phyloP scores from a whole-genome alignment of 768 basidiomycete species.

The Trametes villosa region DNA sequence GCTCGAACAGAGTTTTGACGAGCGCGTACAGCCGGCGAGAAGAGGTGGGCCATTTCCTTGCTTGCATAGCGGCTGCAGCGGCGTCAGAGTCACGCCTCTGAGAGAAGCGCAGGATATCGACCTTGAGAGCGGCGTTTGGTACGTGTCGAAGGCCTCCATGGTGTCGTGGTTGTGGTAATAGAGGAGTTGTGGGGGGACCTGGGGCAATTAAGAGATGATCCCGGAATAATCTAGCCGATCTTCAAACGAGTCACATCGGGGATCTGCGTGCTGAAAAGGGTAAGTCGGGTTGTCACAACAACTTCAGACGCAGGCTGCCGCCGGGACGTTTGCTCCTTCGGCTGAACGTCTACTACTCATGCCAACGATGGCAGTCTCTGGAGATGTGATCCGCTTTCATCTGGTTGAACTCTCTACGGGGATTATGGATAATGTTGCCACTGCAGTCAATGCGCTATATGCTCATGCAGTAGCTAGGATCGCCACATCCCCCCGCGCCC shows the following conservation, averaged over 20 bases:
- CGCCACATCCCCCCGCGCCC: too few relatives aligned
- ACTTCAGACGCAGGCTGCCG: too few relatives aligned
- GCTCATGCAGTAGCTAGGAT: too few relatives aligned
- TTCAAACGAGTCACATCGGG: slow-evolving; percentile 1
- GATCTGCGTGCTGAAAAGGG: background rate
- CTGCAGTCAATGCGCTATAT: too few relatives aligned
- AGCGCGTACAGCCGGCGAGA: slow-evolving; percentile 82
- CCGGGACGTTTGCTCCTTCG: too few relatives aligned
- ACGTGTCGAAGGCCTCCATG: slow-evolving; percentile 72
- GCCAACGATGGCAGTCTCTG: too few relatives aligned
- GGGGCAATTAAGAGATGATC: too few relatives aligned
- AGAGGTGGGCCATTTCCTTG: slow-evolving; percentile 97
- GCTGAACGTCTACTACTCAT: too few relatives aligned
- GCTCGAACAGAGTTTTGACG: background rate
- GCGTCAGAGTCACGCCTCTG: slow-evolving; percentile 6
- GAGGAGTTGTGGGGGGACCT: background rate
- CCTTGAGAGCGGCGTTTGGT: slow-evolving; percentile 85
- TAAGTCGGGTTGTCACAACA: background rate
- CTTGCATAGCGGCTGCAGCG: slow-evolving; percentile 90
- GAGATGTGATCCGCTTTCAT: too few relatives aligned
- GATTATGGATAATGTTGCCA: too few relatives aligned
- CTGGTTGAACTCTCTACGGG: too few relatives aligned
- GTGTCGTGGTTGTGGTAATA: background rate
- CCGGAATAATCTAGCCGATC: slow-evolving; percentile 16
- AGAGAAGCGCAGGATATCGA: slow-evolving; percentile 33